Percentiles rank a stretch among this genome's conserved stretches.
These are phyloP conservation scores for Globisporangium echinulatum DNA, from an alignment of 352 stramenopile genomes.

Conservation along the genomic window DNA sequence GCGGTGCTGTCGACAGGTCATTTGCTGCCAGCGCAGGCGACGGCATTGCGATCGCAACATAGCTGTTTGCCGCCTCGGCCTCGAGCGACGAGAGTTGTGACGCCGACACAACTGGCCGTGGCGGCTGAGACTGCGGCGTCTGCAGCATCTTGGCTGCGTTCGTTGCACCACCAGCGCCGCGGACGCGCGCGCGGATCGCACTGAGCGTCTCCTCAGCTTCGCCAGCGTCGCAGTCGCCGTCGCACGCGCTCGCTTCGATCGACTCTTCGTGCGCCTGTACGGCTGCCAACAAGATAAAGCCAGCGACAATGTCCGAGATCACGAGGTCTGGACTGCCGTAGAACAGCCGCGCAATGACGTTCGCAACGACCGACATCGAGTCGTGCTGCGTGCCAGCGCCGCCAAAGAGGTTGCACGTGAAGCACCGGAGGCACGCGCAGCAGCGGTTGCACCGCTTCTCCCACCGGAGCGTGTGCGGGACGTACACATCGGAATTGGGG, in stretches of 20 bases:
- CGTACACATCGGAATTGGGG: slow-evolving; percentile 75
- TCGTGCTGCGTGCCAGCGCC: slow-evolving; percentile 78
- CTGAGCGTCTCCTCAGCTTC: slow-evolving; percentile 42
- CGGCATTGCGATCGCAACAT: slow-evolving; percentile 49
- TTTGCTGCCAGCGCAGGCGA: slow-evolving; percentile 10
- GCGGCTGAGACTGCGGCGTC: background rate
- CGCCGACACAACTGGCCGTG: slow-evolving; percentile 8
- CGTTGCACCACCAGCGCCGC: background rate
- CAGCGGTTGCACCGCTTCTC: slow-evolving; percentile 69
- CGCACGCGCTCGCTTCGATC: slow-evolving; percentile 22
- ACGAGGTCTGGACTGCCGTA: slow-evolving; percentile 84
- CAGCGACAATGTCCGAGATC: slow-evolving; percentile 83
- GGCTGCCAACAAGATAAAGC: slow-evolving; percentile 73
- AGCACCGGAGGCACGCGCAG: slow-evolving; percentile 76
- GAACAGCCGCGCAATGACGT: slow-evolving; percentile 79
- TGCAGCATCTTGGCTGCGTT: background rate
- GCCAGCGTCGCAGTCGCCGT: slow-evolving; percentile 19
- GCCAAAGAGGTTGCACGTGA: slow-evolving; percentile 85
- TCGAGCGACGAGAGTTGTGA: slow-evolving; percentile 22
- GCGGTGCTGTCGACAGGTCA: slow-evolving; percentile 17
- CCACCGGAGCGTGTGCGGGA: slow-evolving; percentile 71
- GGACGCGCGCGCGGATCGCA: slow-evolving; percentile 43
- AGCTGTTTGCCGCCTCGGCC: slow-evolving; percentile 16
- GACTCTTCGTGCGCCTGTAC: slow-evolving; percentile 76
- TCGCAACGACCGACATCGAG: slow-evolving; percentile 84